These are phyloP conservation scores for Kwoniella shivajii DNA, from an alignment of 1,284 basidiomycete species.

Conservation along the genomic window DNA sequence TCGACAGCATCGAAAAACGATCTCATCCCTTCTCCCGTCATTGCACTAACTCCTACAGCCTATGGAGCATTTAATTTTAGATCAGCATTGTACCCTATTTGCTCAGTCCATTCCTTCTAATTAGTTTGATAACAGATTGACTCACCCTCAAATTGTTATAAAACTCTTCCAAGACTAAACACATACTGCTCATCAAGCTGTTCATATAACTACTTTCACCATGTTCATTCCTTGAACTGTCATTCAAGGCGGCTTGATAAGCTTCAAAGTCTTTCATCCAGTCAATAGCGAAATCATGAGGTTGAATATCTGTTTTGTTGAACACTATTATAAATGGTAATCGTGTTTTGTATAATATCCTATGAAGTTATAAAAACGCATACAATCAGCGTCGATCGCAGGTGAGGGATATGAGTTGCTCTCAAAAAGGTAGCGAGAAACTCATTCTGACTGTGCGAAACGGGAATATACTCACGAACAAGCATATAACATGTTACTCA, in stretches of 20 bases:
- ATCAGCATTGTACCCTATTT: conserved; percentile 1
- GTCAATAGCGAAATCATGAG: conserved; percentile 87
- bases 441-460: no score
- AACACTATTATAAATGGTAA: conserved; percentile 97
- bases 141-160: conserved; percentile 91
- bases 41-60: conserved; percentile 94
- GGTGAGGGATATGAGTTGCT: no score
- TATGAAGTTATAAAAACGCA: conserved; percentile 44
- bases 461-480: conserved; percentile 86
- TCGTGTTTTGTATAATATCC: conserved; percentile 97
- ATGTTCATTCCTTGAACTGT: conserved; percentile 67
- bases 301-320: conserved; percentile 91
- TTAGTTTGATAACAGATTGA: neutral
- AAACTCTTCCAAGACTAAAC: conserved; percentile 95
- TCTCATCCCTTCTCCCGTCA: conserved; percentile 89
- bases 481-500: conserved; percentile 99
- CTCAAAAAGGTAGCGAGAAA: no score
- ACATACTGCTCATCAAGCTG: conserved; percentile 99
- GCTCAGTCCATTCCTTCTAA: neutral
- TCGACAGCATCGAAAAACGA: conserved; percentile 92
- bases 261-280: conserved; percentile 98
- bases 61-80: conserved; percentile 46
- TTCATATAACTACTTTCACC: conserved; percentile 98
- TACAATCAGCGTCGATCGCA: neutral
- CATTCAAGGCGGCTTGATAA: conserved; percentile 63